Evolutionary conservation across 78 protist species (phyloP), one percentile per base, ranked within the genome.

Genomic region (Dictyostelium intermedium): DNA sequence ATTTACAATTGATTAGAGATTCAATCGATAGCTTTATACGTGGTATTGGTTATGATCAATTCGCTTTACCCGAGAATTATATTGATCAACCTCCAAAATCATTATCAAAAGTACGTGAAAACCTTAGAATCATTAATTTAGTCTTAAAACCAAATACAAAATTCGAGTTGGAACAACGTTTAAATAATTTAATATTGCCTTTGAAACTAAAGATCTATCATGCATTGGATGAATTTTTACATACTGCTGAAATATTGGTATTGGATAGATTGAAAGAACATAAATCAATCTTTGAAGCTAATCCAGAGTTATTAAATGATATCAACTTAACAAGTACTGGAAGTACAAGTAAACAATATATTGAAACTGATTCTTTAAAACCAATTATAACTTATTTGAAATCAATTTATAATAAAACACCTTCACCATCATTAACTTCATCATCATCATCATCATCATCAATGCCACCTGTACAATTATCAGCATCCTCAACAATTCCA

Each of bases 71-170:
- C 5, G 74, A 56, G 35, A 80, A 89, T 78, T 89, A 89, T 70
- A 89, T 89, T 27, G 94, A 89, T 5, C 45, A 32, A 50, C 94
- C 87, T 30, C 94, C 94, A 1, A 23, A 69, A 16, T 61, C 81
- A 1, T 20, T 89, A 27, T 89, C 87, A 4, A 78, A 80, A 50
- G 94, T 89, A 3, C 82, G 74, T 66, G 94, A 89, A 32, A 89
- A 89, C 43, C 50, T 89, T 7, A n/a, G 94, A 23, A 89, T 89
- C 73, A 84, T 89, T 34, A 89, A 89, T 50, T 25, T 80, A 8
- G 87, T 89, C 0, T n/a, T 89, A 2, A 56, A 69, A 30, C 94
- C 94, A 30, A n/a, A 39, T 9, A 80, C 81, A 11, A 74, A 23
- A 10, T 20, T n/a, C 0, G 94, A 80, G 11, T 35, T 63, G 50